These are phyloP conservation scores for Leccinum pseudoinsigne DNA, from an alignment of 1,284 basidiomycete genomes.

Conservation along the genomic window DNA sequence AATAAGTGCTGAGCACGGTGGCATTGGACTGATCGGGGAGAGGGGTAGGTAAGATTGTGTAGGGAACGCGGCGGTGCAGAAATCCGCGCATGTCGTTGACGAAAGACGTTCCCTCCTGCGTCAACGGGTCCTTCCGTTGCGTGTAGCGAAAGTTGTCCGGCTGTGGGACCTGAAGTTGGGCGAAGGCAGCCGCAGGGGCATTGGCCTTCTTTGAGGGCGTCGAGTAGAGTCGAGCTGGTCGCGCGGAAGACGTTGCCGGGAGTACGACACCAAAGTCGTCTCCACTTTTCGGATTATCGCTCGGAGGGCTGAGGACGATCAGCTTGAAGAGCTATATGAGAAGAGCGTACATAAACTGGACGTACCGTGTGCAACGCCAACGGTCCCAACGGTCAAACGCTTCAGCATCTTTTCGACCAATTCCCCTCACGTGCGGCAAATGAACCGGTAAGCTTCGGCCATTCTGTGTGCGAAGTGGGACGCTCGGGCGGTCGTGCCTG, in stretches of 20 bases:
- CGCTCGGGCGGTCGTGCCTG: too few relatives aligned
- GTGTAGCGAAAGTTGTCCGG: slow-evolving; percentile 41
- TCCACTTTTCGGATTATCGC: slow-evolving; percentile 39
- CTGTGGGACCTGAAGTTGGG: slow-evolving; percentile 37
- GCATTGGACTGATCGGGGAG: slow-evolving; percentile 47
- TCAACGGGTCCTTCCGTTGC: slow-evolving; percentile 21
- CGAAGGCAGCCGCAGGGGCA: slow-evolving; percentile 52
- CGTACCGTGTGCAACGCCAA: too few relatives aligned
- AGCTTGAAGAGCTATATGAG: too few relatives aligned
- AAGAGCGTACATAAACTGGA: too few relatives aligned
- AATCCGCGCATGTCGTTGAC: slow-evolving; percentile 45
- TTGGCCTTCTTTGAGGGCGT: slow-evolving; percentile 53
- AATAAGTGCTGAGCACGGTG: slow-evolving; percentile 44
- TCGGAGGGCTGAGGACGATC: too few relatives aligned
- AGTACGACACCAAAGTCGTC: slow-evolving; percentile 62
- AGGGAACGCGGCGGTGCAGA: slow-evolving; percentile 45
- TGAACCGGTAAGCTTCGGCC: too few relatives aligned
- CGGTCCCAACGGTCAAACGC: too few relatives aligned
- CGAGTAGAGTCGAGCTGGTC: slow-evolving; percentile 67
- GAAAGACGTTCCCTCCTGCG: slow-evolving; percentile 22
- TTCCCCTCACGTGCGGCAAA: too few relatives aligned
- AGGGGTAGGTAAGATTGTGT: slow-evolving; percentile 65
- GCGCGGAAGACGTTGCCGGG: slow-evolving; percentile 61
- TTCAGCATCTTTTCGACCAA: too few relatives aligned
- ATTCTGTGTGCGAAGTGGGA: too few relatives aligned